Evolutionary conservation across 2,329 filamentous ascomycete genomes (phyloP), one percentile per base, ranked within the genome.

Genomic region (Curvularia lunata): DNA sequence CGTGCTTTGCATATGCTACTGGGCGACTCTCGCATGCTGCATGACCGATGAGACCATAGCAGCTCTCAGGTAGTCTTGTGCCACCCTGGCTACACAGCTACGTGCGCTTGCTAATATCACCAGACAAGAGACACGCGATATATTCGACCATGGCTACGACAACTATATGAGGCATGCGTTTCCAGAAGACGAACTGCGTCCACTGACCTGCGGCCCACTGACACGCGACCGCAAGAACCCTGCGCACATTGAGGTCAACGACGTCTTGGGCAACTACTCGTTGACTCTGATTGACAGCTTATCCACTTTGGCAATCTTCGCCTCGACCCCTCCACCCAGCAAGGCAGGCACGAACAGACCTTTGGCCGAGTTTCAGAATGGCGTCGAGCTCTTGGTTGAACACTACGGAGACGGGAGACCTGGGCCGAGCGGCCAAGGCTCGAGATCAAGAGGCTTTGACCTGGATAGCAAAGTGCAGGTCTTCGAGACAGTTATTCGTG

Each of bases 391-490:
- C 50, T 82, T 98, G 66, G 89, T 97, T 3, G 81, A 86, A 63
- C 82, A 95, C 67, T 98, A 97, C 75, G 94, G 94, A 4, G 93
- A 97, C 77, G 94, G 93, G 1, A 87, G 87, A 28, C 78, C 82
- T 8, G 89, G 90, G 3, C 81, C 85, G 13, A 83, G 83, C 5
- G 91, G 91, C 6, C 83, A 86, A 70, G 94, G 94, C 3, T 81
- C 84, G 56, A 84, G 92, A 63, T 88, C 88, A 3, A 85, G 87
- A 53, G 95, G 92, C 0, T 99, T 99, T 70, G 92, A 99, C 76
- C 82, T 97, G 40, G 94, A 99, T 77, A 97, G 93, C 80, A 99
- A 98, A 78, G 95, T 99, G 1, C 94, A 99, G 79, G 92, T 99
- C 38, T 99, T 99, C 72, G 95, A 99, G 80, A 98, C 94, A 0